Base-by-base conservation (phyloP, 1,284 basidiomycete species). In the Grifola frondosa region DNA sequence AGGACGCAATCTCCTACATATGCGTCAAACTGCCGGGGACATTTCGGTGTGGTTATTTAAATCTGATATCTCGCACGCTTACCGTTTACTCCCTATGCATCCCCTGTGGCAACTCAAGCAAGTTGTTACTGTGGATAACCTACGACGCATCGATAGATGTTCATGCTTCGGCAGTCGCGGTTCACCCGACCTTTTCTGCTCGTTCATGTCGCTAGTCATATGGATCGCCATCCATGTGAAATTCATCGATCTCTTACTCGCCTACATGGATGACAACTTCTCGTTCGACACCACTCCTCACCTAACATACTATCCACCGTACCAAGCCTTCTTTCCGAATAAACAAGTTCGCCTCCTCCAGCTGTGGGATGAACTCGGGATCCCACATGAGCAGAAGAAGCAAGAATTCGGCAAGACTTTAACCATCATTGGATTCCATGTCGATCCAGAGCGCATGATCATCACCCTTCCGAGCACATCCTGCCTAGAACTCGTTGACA, bases 51-150 rank as follows among this genome's bases (percentile, higher is more conserved):
- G 50, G 2, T 40, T 69, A 1, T 70, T 54, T 51, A 74, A 74
- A 30, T 66, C 62, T 0, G 71, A 77, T 32, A 61, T 75, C 0
- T 37, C 61, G 0, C 53, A 64, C 12, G 73, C 73, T 0, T 76
- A 69, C 31, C 53, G 59, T 0, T 51, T 55, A 0, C 48, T 71
- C 2, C 73, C 71, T 0, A 58, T 72, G 49, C 65, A 70, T 30
- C 64, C 62, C 0, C 36, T 61, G 0, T 77, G 71, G 73, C 74
- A 77, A 37, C 42, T 75, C 3, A 66, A 68, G 30, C 73, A 76
- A 28, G 47, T 71, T 0, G 57, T 67, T 1, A 62, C 53, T 0
- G 48, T 74, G 7, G 49, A 62, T 0, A 58, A 55, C 0, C 0
- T 40, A 0, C 45, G 36, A 0, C 49, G 58, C 23, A 48, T 74